Evolutionary conservation across 2,329 filamentous ascomycete species (phyloP).

Genomic region (Alternaria sp.): DNA sequence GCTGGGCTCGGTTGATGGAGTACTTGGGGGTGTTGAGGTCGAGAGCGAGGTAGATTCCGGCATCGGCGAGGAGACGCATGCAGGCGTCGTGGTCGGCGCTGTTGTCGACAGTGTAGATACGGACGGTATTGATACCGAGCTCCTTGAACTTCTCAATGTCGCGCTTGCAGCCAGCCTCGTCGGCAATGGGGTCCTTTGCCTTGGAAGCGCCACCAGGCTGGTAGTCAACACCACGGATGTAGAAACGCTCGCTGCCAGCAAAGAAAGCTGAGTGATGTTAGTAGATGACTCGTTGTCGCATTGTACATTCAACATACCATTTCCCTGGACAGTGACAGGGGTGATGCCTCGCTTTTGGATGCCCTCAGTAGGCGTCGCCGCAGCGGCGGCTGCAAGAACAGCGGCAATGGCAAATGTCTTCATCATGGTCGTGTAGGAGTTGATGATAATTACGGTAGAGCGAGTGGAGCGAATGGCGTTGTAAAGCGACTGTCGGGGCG

Average conservation of each 20-base stretch:
- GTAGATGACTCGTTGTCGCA: slow-evolving; percentile 6
- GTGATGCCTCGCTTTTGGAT: slow-evolving; percentile 56
- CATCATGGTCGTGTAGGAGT: slow-evolving; percentile 53
- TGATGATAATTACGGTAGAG: slow-evolving; percentile 19
- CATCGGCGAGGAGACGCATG: slow-evolving; percentile 81
- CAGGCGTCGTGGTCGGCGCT: slow-evolving; percentile 80
- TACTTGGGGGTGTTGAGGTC: slow-evolving; percentile 93
- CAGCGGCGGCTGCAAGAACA: slow-evolving; percentile 57
- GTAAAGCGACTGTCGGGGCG: neutral
- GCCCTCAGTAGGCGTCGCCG: slow-evolving; percentile 54
- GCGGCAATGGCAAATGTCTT: slow-evolving; percentile 61
- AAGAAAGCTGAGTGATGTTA: slow-evolving; percentile 63
- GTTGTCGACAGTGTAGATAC: slow-evolving; percentile 94
- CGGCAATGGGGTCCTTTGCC: slow-evolving; percentile 77
- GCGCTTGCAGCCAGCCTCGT: slow-evolving; percentile 73
- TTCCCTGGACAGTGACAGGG: slow-evolving; percentile 69
- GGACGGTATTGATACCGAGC: slow-evolving; percentile 87
- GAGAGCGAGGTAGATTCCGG: slow-evolving; percentile 89
- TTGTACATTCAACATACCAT: slow-evolving; percentile 54
- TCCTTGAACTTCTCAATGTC: slow-evolving; percentile 84
- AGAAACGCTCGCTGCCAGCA: slow-evolving; percentile 67
- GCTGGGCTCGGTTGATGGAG: slow-evolving; percentile 80
- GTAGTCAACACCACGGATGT: slow-evolving; percentile 70
- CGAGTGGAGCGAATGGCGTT: neutral
- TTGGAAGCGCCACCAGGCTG: slow-evolving; percentile 71